phyloP scores from a whole-genome alignment of 2,329 filamentous ascomycete species.

The Ophiosphaerella herpotricha region DNA sequence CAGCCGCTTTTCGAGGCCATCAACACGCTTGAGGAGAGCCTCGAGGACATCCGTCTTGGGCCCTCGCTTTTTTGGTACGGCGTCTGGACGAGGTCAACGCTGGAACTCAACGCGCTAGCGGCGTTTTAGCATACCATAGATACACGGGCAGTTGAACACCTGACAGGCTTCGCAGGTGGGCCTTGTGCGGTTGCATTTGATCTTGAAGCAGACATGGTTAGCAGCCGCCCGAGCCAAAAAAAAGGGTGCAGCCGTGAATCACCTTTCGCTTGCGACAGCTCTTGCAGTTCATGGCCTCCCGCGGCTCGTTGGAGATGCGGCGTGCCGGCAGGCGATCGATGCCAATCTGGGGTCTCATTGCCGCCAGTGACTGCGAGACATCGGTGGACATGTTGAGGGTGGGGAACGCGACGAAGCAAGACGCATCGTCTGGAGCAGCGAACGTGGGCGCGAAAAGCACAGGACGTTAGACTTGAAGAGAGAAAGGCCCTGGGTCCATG shows the following conservation, averaged over 20 bases:
- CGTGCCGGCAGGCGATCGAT: constrained; percentile 78
- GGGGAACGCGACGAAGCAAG: constrained; percentile 24
- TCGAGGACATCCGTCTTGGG: constrained; percentile 90
- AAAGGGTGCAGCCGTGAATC: constrained; percentile 7
- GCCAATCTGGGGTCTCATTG: constrained; percentile 71
- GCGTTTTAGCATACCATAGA: constrained; percentile 69
- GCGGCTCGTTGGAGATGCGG: constrained; percentile 73
- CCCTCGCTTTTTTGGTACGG: constrained; percentile 85
- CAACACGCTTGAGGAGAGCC: constrained; percentile 80
- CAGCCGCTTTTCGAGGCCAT: constrained; percentile 79
- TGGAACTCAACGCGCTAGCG: constrained; percentile 4
- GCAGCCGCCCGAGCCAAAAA: background rate
- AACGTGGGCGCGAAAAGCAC: constrained; percentile 12
- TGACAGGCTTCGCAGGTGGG: constrained; percentile 88
- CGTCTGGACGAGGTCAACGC: constrained; percentile 61
- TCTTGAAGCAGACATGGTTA: constrained; percentile 57
- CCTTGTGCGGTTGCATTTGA: constrained; percentile 86
- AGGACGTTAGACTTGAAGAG: constrained; percentile 22
- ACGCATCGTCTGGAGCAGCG: constrained; percentile 39
- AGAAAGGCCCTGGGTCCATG: constrained; percentile 14
- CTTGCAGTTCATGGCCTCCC: constrained; percentile 95
- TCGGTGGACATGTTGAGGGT: constrained; percentile 38
- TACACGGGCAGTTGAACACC: constrained; percentile 84
- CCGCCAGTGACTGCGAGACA: constrained; percentile 33
- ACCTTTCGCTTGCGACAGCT: constrained; percentile 93